A percentile compares a stretch with the other conserved stretches of the same genome.
Evolutionary conservation across 257 asterid genomes (phyloP).

Genomic region (Scutellaria galericulata): DNA sequence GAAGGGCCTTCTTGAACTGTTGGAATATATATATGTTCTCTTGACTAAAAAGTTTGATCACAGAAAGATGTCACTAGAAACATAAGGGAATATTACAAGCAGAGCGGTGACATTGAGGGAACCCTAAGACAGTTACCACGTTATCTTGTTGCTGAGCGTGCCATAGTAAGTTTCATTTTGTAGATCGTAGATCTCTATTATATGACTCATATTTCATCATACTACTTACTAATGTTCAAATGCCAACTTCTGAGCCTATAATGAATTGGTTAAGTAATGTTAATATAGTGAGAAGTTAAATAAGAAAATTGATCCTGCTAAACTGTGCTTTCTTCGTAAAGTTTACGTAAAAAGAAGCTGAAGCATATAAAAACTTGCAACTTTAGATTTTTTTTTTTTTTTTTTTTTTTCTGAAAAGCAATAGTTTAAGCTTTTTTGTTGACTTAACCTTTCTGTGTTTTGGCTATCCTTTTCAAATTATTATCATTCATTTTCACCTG

Average conservation of each 20-base stretch:
- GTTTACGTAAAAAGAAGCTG: constrained; percentile 3
- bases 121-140: constrained; percentile 89
- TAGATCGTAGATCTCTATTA: constrained; percentile 12
- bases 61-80: constrained; percentile 70
- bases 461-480: neutral
- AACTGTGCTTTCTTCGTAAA: neutral
- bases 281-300: neutral
- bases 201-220: constrained; percentile 9
- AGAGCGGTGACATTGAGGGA: constrained; percentile 82
- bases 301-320: constrained; percentile 11
- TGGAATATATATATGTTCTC: constrained; percentile 36
- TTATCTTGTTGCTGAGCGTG: constrained; percentile 86
- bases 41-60: constrained; percentile 57
- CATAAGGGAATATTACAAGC: constrained; percentile 78
- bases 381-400: neutral
- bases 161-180: constrained; percentile 64
- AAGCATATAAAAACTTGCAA: neutral
- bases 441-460: neutral
- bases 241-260: constrained; percentile 21
- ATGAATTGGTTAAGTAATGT: neutral
- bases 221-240: constrained; percentile 9
- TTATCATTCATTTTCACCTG: constrained; percentile 12
- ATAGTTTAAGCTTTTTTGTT: neutral
- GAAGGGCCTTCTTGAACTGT: constrained; percentile 11
- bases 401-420: constrained; percentile 1